Conservation (phyloP, 768 basidiomycete species). For the Lenzites betulinus region DNA sequence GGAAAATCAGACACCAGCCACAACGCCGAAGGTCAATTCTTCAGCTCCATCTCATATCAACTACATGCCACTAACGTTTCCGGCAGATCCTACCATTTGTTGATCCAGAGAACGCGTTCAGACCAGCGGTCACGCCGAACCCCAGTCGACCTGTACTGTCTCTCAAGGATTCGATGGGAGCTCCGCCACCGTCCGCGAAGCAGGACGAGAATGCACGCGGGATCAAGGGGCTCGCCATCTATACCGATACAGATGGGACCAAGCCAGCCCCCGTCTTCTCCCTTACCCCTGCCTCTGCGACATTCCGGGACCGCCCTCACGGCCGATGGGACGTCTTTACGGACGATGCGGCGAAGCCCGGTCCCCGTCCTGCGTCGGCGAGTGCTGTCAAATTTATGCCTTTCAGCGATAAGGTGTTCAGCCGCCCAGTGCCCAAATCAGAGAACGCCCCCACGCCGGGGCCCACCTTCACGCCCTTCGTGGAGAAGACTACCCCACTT, state of each 20-base stretch:
- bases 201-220: conserved; percentile 22
- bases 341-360: conserved; percentile 14
- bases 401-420: conserved; percentile 60
- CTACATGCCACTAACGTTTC: background rate
- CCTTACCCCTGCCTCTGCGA: conserved; percentile 51
- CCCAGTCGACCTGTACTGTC: conserved; percentile 47
- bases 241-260: conserved; percentile 9
- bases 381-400: conserved; percentile 34
- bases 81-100: conserved; percentile 67
- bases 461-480: conserved; percentile 42
- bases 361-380: conserved; percentile 11
- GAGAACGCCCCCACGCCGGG: conserved; percentile 41
- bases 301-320: conserved; percentile 13
- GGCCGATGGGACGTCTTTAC: conserved; percentile 13
- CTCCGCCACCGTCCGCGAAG: conserved; percentile 20
- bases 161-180: conserved; percentile 42
- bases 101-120: conserved; percentile 51
- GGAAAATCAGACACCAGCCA: conserved; percentile 42
- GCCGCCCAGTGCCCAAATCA: conserved; percentile 52
- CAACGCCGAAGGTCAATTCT: conserved; percentile 40
- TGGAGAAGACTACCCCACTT: conserved; percentile 23
- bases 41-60: background rate
- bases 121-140: conserved; percentile 39
- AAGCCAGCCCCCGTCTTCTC: conserved; percentile 58
- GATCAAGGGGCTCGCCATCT: conserved; percentile 13